Conservation (phyloP, 176 grass and related monocot genomes). For the Raddia guianensis region DNA sequence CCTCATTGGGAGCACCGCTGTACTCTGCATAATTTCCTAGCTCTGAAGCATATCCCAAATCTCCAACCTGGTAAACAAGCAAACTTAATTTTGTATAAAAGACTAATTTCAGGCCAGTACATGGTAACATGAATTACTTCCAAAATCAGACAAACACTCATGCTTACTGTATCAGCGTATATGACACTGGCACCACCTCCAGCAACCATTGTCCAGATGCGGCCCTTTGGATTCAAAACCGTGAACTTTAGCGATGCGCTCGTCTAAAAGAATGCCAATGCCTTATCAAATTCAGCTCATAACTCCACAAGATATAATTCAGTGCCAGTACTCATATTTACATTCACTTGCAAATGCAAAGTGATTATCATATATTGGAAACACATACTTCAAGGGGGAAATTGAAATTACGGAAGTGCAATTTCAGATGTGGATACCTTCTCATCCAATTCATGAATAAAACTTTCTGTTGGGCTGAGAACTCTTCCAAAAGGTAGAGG, state of each 20-base stretch:
- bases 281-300: background rate
- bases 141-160: background rate
- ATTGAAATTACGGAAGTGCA: background rate
- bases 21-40: slow-evolving; percentile 93
- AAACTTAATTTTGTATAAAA: slow-evolving; percentile 4
- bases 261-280: slow-evolving; percentile 54
- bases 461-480: slow-evolving; percentile 70
- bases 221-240: slow-evolving; percentile 82
- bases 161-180: slow-evolving; percentile 90
- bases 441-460: slow-evolving; percentile 90
- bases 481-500: slow-evolving; percentile 92
- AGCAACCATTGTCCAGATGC: slow-evolving; percentile 97
- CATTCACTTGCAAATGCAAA: slow-evolving; percentile 23
- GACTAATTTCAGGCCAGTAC: slow-evolving; percentile 15
- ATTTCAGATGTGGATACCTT: slow-evolving; percentile 55
- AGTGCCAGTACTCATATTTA: slow-evolving; percentile 3
- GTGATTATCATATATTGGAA: background rate
- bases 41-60: slow-evolving; percentile 87
- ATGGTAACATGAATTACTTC: background rate
- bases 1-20: slow-evolving; percentile 90
- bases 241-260: slow-evolving; percentile 93
- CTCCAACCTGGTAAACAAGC: slow-evolving; percentile 63
- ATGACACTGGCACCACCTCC: slow-evolving; percentile 98
- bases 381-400: slow-evolving; percentile 14
- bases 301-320: background rate